phyloP scores from a whole-genome alignment of 2,329 filamentous ascomycete genomes.

The Colletotrichum sp. region DNA sequence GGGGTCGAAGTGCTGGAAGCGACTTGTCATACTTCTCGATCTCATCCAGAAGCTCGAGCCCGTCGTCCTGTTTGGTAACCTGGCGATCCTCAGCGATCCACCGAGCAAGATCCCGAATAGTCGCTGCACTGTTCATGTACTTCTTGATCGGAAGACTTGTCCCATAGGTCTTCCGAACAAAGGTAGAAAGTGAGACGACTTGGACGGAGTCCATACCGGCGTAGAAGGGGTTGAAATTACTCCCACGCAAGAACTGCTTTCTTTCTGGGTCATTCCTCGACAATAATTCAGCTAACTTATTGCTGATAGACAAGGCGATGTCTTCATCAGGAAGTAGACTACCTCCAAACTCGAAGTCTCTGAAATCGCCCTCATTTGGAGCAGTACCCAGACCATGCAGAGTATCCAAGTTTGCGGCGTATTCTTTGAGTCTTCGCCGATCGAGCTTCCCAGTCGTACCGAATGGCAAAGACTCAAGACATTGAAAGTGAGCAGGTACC shows the following conservation, averaged over 20 bases:
- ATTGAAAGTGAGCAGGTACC: constrained; percentile 23
- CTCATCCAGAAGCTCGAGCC: neutral
- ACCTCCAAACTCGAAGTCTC: neutral
- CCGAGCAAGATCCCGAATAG: neutral
- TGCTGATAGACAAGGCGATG: neutral
- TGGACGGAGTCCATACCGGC: constrained; percentile 17
- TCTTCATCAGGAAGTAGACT: neutral
- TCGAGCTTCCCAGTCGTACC: constrained; percentile 26
- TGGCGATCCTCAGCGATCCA: neutral
- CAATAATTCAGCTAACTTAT: neutral
- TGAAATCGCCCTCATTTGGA: neutral
- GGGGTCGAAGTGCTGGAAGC: neutral
- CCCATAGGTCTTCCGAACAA: neutral
- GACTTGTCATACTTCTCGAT: neutral
- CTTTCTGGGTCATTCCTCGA: neutral
- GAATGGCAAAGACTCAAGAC: constrained; percentile 19
- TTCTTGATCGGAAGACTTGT: constrained; percentile 3
- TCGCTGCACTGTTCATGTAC: constrained; percentile 7
- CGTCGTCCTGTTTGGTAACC: neutral
- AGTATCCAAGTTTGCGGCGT: neutral
- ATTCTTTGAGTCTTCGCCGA: neutral
- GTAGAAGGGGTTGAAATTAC: constrained; percentile 8
- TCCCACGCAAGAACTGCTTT: neutral
- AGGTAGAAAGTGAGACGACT: constrained; percentile 7
- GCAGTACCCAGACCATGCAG: neutral